Evolutionary conservation across 2,329 filamentous ascomycete genomes (phyloP).

Genomic region (Stagonosporopsis chrysanthemi): DNA sequence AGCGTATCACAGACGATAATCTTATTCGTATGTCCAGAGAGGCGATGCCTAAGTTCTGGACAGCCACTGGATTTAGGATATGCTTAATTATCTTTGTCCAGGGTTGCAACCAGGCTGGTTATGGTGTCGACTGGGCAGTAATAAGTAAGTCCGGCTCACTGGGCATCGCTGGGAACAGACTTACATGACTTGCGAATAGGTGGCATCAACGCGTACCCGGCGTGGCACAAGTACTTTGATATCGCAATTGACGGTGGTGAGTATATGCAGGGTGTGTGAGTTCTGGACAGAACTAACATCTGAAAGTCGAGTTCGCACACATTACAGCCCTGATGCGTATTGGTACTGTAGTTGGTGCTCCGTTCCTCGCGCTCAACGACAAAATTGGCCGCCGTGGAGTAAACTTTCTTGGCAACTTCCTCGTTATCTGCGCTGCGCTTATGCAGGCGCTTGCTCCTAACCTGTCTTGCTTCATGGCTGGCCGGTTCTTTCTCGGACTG

Average conservation of each 20-base stretch:
- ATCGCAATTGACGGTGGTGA: constrained; percentile 53
- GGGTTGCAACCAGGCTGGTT: constrained; percentile 58
- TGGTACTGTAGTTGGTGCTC: constrained; percentile 55
- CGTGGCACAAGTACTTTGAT: constrained; percentile 55
- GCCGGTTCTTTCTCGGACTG: constrained; percentile 50
- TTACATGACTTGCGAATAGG: neutral
- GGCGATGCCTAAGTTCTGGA: constrained; percentile 50
- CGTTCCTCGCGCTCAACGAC: constrained; percentile 56
- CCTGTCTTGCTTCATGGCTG: constrained; percentile 50
- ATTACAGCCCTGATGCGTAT: constrained; percentile 60
- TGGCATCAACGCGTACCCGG: constrained; percentile 54
- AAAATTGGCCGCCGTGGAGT: constrained; percentile 57
- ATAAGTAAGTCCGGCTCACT: constrained; percentile 40
- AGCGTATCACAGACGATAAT: constrained; percentile 57
- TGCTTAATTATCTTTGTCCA: constrained; percentile 56
- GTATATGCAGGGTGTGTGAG: neutral
- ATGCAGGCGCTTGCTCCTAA: constrained; percentile 44
- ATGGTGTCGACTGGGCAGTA: constrained; percentile 60
- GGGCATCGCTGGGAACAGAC: neutral
- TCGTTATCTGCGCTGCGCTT: constrained; percentile 56
- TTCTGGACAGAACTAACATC: constrained; percentile 23
- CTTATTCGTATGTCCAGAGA: constrained; percentile 53
- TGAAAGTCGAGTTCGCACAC: constrained; percentile 37
- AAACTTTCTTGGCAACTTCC: constrained; percentile 56
- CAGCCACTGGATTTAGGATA: constrained; percentile 53